phyloP scores from a whole-genome alignment of 306 rosid species.

The Biancaea sappan region DNA sequence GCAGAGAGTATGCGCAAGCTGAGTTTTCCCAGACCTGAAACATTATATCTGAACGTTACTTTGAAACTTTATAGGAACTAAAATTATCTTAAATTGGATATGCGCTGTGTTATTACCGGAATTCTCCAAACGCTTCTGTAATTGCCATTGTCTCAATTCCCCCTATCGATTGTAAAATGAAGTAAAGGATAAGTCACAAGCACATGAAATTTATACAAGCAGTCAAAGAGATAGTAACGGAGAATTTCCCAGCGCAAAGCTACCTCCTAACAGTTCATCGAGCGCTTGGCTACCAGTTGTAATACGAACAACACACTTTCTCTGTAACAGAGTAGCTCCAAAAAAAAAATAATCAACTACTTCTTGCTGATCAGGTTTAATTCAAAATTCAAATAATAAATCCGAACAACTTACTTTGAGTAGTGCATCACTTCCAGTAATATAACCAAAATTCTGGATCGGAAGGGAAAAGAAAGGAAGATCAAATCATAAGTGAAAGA shows the following conservation, averaged over 20 bases:
- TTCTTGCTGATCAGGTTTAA: not conserved
- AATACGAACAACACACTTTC: slow-evolving; percentile 75
- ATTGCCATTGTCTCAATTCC: slow-evolving; percentile 89
- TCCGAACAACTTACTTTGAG: slow-evolving; percentile 57
- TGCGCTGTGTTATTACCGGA: slow-evolving; percentile 57
- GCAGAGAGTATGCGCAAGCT: slow-evolving; percentile 95
- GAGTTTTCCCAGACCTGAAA: slow-evolving; percentile 94
- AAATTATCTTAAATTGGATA: not conserved
- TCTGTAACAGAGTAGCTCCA: slow-evolving; percentile 54
- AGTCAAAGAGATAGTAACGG: slow-evolving; percentile 4
- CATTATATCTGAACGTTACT: slow-evolving; percentile 11
- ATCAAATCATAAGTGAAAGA: not conserved
- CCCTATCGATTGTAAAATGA: slow-evolving; percentile 48
- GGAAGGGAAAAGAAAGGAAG: not conserved
- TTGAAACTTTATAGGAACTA: not conserved
- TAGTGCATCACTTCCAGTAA: slow-evolving; percentile 89
- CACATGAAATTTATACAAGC: not conserved
- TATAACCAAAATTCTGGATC: slow-evolving; percentile 84
- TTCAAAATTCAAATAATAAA: slow-evolving; percentile 29
- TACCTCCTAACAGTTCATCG: slow-evolving; percentile 94
- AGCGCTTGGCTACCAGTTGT: slow-evolving; percentile 98
- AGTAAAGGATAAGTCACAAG: slow-evolving; percentile 2
- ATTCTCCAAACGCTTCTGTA: slow-evolving; percentile 97
- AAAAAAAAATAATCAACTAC: not conserved
- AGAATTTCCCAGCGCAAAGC: slow-evolving; percentile 28